These are phyloP conservation scores for Zygoascus ofunaensis DNA, from an alignment of 805 yeast species.

Conservation along the genomic window DNA sequence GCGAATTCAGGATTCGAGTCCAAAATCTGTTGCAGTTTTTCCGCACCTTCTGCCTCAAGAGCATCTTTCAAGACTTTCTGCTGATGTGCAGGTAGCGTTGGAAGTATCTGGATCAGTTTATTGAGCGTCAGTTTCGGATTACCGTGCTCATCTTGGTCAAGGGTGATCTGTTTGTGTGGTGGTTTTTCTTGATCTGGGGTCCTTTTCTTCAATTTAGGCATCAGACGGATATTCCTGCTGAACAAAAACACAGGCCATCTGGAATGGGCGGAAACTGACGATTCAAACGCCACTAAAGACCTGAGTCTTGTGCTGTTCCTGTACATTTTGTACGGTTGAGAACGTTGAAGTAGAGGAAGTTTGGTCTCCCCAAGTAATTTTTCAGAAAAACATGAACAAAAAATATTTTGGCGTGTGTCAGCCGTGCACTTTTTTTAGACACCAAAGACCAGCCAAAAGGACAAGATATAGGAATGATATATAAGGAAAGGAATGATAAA, in stretches of 20 bases:
- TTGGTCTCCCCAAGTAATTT: no score
- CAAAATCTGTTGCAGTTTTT: not conserved
- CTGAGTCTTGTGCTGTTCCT: not conserved
- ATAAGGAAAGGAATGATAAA: no score
- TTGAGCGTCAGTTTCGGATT: not conserved
- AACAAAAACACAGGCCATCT: not conserved
- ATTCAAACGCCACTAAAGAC: no score
- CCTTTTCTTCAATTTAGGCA: not conserved
- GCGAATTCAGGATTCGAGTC: not conserved
- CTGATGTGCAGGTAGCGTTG: slow-evolving; percentile 4
- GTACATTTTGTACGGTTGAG: not conserved
- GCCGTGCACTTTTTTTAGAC: no score
- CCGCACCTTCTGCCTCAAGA: slow-evolving; percentile 1
- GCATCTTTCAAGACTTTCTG: slow-evolving; percentile 1
- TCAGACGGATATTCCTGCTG: not conserved
- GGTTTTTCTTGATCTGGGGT: not conserved
- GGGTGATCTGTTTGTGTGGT: not conserved
- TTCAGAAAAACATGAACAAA: no score
- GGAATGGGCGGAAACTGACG: no score
- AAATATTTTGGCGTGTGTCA: no score
- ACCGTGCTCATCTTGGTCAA: not conserved
- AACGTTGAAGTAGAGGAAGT: no score
- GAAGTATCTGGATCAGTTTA: not conserved
- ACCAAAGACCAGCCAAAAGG: no score
- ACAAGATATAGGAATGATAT: no score